Evolutionary conservation across 2,329 filamentous ascomycete species (phyloP).

Genomic region (Neonectria hederae): DNA sequence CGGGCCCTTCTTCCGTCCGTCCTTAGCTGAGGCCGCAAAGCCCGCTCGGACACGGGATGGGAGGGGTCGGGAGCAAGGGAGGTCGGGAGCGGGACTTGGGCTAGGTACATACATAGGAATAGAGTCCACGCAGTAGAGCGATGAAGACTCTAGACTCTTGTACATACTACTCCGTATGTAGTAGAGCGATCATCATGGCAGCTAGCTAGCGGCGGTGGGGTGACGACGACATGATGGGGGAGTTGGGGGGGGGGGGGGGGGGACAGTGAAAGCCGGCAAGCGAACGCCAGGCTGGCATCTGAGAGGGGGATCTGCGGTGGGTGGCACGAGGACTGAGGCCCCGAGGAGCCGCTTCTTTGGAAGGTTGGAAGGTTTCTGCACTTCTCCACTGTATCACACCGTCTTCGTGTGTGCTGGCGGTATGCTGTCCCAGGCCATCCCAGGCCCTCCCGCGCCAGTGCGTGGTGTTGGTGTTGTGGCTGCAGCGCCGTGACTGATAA

Average conservation of each 20-base stretch:
- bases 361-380: slow-evolving; percentile 19
- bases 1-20: background rate
- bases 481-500: slow-evolving; percentile 5
- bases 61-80: background rate
- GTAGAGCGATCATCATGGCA: too few relatives aligned
- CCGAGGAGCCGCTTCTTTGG: slow-evolving; percentile 19
- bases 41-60: slow-evolving; percentile 10
- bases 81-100: background rate
- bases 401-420: slow-evolving; percentile 16
- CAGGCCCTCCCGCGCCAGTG: too few relatives aligned
- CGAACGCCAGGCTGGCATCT: background rate
- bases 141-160: too few relatives aligned
- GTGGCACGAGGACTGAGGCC: slow-evolving; percentile 1
- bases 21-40: too few relatives aligned
- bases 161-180: too few relatives aligned
- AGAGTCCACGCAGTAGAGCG: too few relatives aligned
- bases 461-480: slow-evolving; percentile 1
- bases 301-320: background rate
- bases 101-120: too few relatives aligned
- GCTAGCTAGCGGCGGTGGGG: slow-evolving; percentile 5
- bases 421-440: background rate
- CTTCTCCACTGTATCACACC: slow-evolving; percentile 18
- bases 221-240: slow-evolving; percentile 9
- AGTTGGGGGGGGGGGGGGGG: background rate
- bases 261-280: background rate